phyloP scores from a whole-genome alignment of 2,329 filamentous ascomycete genomes.

The Botrytis galanthina region DNA sequence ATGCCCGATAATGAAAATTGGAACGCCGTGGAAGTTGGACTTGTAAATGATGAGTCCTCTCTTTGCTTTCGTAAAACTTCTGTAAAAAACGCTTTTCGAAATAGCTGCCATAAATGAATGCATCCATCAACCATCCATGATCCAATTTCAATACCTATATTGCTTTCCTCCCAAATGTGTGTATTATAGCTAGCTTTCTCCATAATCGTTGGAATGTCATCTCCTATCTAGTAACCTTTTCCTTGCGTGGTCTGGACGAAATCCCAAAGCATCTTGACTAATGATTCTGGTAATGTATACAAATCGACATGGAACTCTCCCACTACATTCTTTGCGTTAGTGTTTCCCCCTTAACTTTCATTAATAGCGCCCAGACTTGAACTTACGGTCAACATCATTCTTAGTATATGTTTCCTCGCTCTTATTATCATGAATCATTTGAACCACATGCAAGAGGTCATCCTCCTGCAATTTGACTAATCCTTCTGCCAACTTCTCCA shows the following conservation, averaged over 20 bases:
- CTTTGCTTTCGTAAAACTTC: neutral
- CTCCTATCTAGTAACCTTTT: neutral
- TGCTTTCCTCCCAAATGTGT: neutral
- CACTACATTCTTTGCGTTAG: slow-evolving; percentile 49
- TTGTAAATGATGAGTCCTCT: neutral
- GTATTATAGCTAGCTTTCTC: neutral
- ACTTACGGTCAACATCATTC: slow-evolving; percentile 90
- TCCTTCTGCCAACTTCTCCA: slow-evolving; percentile 94
- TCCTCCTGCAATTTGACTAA: slow-evolving; percentile 88
- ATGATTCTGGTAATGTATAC: slow-evolving; percentile 87
- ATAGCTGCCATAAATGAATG: neutral
- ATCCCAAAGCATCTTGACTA: slow-evolving; percentile 95
- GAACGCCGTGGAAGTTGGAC: slow-evolving; percentile 14
- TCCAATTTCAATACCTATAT: slow-evolving; percentile 1
- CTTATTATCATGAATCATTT: slow-evolving; percentile 98
- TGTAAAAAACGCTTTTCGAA: slow-evolving; percentile 2
- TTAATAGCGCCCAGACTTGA: neutral
- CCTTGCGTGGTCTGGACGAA: slow-evolving; percentile 49
- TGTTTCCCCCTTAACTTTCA: neutral
- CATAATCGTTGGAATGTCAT: neutral
- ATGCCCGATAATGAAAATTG: slow-evolving; percentile 11
- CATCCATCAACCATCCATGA: slow-evolving; percentile 1
- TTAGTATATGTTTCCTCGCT: slow-evolving; percentile 90
- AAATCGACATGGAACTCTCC: slow-evolving; percentile 98
- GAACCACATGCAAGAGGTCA: slow-evolving; percentile 89